Evolutionary conservation across 1,139 yeast species (phyloP), one percentile per base, ranked within the genome.

Genomic region (Ogataea hybrid): DNA sequence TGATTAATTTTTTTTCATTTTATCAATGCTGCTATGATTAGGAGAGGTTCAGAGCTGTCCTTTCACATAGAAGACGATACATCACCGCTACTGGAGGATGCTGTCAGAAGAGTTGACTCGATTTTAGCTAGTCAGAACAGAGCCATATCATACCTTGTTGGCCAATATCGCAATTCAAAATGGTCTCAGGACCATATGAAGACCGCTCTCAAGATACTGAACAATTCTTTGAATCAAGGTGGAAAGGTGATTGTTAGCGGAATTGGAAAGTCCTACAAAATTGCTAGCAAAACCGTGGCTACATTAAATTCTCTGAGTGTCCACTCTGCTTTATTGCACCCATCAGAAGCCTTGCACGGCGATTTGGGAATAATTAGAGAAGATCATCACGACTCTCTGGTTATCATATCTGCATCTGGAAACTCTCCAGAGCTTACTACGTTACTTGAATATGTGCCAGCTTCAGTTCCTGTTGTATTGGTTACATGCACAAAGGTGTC

Each of bases 301-400:
- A 88, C 96, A 9, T 67, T 88, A 61, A 85, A 84, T 57, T 86
- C 95, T 1, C 68, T 88, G 46, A 82, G 90, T 25, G 73, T 88
- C 42, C 81, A 79, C 40, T 71, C 95, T 0, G 75, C 80, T 0
- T 56, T 75, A 2, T 67, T 88, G 46, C 96, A 88, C 57, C 95
- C 96, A 0, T 69, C 86, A 2, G 97, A 88, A 49, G 96, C 96
- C 0, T 68, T 89, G 23, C 97, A 88, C 59, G 97, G 97, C 5
- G 97, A 88, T 60, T 70, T 88, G 53, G 97, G 96, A 0, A 64
- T 81, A 27, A 65, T 88, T 21, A 67, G 77, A 42, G 77, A 79
- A 25, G 68, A 67, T 16, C 62, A 65, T 28, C 64, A 70, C 27
- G 95, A 87, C 61, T 73, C 81, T 20, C 53, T 88, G 42, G 61